phyloP scores from a whole-genome alignment of 148 eudicot genomes.

The Cornus florida region DNA sequence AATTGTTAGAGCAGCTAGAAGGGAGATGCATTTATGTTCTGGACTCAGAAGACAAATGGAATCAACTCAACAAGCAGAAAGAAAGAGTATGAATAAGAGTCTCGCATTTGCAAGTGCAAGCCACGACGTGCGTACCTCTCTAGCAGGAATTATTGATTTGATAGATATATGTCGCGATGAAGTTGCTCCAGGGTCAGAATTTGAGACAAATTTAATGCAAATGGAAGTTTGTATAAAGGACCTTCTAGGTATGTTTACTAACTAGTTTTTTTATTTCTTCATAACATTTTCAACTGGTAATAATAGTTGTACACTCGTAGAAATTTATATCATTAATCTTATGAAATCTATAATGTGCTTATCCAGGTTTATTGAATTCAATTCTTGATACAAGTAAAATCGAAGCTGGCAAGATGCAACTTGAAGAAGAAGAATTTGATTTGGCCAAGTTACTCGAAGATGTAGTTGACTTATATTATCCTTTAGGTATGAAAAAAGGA shows the following conservation, averaged over 20 bases:
- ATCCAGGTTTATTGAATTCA: slow-evolving; percentile 63
- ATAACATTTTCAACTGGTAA: background rate
- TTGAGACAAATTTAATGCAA: slow-evolving; percentile 43
- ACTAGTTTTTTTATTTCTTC: background rate
- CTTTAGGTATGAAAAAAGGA: slow-evolving; percentile 65
- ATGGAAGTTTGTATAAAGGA: slow-evolving; percentile 50
- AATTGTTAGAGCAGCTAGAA: slow-evolving; percentile 25
- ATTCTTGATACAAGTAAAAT: slow-evolving; percentile 72
- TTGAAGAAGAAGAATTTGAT: slow-evolving; percentile 58
- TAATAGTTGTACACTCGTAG: background rate
- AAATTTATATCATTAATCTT: background rate
- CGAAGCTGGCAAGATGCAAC: slow-evolving; percentile 82
- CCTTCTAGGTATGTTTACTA: slow-evolving; percentile 50
- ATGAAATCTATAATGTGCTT: background rate
- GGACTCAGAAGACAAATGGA: slow-evolving; percentile 62
- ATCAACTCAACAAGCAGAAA: slow-evolving; percentile 66
- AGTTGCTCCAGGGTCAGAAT: slow-evolving; percentile 43
- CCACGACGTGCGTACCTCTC: slow-evolving; percentile 70
- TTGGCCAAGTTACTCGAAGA: slow-evolving; percentile 61
- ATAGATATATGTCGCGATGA: slow-evolving; percentile 31
- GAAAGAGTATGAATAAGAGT: slow-evolving; percentile 61
- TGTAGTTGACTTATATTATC: slow-evolving; percentile 59
- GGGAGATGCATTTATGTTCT: slow-evolving; percentile 48
- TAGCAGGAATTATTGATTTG: slow-evolving; percentile 62
- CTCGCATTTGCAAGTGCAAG: slow-evolving; percentile 64